phyloP scores from a whole-genome alignment of 805 yeast genomes.

The Pichia rugopelliculosa region DNA sequence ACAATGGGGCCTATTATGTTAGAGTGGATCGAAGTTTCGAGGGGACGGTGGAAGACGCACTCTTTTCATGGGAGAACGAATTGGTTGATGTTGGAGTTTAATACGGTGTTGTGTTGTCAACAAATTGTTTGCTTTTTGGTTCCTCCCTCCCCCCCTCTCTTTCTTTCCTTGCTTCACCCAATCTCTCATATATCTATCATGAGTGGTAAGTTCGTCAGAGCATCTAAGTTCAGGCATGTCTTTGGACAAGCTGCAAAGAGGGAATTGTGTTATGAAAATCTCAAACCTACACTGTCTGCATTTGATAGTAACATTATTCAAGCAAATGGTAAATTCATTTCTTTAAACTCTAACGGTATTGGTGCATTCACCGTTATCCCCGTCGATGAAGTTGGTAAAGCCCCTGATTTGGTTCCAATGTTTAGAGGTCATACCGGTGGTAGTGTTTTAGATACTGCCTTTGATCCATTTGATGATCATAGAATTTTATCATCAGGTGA shows the following conservation, averaged over 20 bases:
- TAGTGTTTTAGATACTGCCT: conserved; percentile 90
- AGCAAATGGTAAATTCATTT: conserved; percentile 76
- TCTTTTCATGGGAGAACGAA: neutral
- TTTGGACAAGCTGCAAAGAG: conserved; percentile 80
- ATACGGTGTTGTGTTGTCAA: neutral
- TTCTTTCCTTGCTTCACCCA: neutral
- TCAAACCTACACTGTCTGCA: conserved; percentile 80
- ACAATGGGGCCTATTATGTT: neutral
- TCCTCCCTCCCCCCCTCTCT: neutral
- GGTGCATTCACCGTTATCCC: conserved; percentile 97
- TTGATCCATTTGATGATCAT: conserved; percentile 81
- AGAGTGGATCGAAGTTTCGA: neutral
- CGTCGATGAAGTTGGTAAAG: conserved; percentile 75
- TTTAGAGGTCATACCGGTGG: conserved; percentile 97
- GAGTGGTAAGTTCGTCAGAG: conserved; percentile 87
- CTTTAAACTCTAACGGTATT: conserved; percentile 90
- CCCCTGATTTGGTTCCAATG: conserved; percentile 87
- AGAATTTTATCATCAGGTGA: conserved; percentile 75
- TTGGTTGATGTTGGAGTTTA: neutral
- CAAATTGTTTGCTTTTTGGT: neutral
- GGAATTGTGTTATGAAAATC: conserved; percentile 66
- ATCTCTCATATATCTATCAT: neutral
- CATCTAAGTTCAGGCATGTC: conserved; percentile 94
- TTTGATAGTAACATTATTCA: conserved; percentile 92
- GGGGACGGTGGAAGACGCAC: neutral